Evolutionary conservation across 192 early-diverging fungal species (phyloP).

Genomic region (Obelidium mucronatum): DNA sequence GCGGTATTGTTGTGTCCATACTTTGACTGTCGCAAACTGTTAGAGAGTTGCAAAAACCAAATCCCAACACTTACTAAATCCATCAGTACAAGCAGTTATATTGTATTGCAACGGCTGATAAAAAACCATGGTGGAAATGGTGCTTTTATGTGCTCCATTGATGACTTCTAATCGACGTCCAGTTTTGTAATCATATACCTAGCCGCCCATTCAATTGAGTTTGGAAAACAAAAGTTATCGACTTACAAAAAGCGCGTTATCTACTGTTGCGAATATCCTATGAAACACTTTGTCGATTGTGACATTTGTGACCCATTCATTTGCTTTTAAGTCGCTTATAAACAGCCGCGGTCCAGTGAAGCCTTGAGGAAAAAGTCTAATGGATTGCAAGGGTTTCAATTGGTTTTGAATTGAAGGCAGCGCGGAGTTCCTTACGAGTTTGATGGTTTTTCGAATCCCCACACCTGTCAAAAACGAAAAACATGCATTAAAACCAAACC

Average conservation of each 20-base stretch:
- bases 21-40: slow-evolving; percentile 48
- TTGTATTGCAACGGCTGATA: slow-evolving; percentile 49
- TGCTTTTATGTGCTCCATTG: slow-evolving; percentile 45
- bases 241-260: slow-evolving; percentile 50
- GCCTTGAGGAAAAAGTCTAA: slow-evolving; percentile 19
- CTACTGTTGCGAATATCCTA: slow-evolving; percentile 51
- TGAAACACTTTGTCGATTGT: slow-evolving; percentile 33
- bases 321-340: slow-evolving; percentile 49
- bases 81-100: slow-evolving; percentile 57
- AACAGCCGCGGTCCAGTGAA: slow-evolving; percentile 45
- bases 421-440: neutral
- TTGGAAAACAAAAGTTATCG: neutral
- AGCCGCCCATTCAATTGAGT: neutral
- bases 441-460: slow-evolving; percentile 42
- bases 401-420: too few species aligned
- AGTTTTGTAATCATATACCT: slow-evolving; percentile 58
- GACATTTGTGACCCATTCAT: slow-evolving; percentile 55
- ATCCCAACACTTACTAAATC: slow-evolving; percentile 51
- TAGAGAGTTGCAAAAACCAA: neutral
- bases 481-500: neutral
- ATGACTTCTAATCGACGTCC: slow-evolving; percentile 50
- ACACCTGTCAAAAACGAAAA: slow-evolving; percentile 36
- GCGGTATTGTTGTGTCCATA: slow-evolving; percentile 55
- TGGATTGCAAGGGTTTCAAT: neutral
- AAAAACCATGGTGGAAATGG: slow-evolving; percentile 51